Percentiles rank a stretch among this genome's conserved stretches.
Evolutionary conservation across 805 yeast genomes (phyloP).

Genomic region (Pichia sporocuriosa): DNA sequence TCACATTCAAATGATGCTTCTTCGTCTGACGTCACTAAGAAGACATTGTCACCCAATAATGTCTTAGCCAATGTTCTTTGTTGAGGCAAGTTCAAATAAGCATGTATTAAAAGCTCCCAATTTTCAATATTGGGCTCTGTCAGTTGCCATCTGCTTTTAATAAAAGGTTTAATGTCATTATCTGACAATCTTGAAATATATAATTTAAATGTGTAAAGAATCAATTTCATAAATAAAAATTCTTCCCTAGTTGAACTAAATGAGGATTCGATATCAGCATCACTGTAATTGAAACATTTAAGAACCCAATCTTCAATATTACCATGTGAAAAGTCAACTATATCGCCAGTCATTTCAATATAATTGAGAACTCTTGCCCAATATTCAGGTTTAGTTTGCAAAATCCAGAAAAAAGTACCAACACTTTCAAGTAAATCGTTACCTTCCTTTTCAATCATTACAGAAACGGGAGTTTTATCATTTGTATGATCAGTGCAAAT

Average conservation of each 20-base stretch:
- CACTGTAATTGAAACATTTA: slow-evolving; percentile 27
- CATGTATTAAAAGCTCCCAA: slow-evolving; percentile 41
- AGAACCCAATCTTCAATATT: slow-evolving; percentile 32
- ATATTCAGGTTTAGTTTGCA: slow-evolving; percentile 80
- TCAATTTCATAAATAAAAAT: slow-evolving; percentile 51
- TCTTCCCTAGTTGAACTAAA: slow-evolving; percentile 59
- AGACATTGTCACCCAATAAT: slow-evolving; percentile 34
- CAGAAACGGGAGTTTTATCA: no score
- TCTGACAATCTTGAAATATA: slow-evolving; percentile 30
- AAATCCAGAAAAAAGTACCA: slow-evolving; percentile 70
- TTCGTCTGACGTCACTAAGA: slow-evolving; percentile 37
- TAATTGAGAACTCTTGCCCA: slow-evolving; percentile 47
- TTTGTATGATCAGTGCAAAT: slow-evolving; percentile 32
- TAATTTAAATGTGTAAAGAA: slow-evolving; percentile 39
- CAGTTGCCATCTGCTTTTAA: slow-evolving; percentile 21
- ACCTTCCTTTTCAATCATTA: slow-evolving; percentile 31
- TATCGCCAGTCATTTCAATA: slow-evolving; percentile 20
- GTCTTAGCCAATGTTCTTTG: slow-evolving; percentile 41
- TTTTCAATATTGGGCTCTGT: slow-evolving; percentile 18
- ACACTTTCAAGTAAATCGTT: slow-evolving; percentile 55
- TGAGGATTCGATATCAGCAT: slow-evolving; percentile 11
- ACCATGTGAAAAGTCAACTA: slow-evolving; percentile 18
- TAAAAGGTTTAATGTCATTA: slow-evolving; percentile 21
- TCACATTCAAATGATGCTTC: slow-evolving; percentile 70
- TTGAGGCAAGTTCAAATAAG: slow-evolving; percentile 40